Percentiles rank a stretch among this genome's conserved stretches.
Evolutionary conservation across 1,139 yeast species (phyloP).

Genomic region (Tardiomyces depauwii): DNA sequence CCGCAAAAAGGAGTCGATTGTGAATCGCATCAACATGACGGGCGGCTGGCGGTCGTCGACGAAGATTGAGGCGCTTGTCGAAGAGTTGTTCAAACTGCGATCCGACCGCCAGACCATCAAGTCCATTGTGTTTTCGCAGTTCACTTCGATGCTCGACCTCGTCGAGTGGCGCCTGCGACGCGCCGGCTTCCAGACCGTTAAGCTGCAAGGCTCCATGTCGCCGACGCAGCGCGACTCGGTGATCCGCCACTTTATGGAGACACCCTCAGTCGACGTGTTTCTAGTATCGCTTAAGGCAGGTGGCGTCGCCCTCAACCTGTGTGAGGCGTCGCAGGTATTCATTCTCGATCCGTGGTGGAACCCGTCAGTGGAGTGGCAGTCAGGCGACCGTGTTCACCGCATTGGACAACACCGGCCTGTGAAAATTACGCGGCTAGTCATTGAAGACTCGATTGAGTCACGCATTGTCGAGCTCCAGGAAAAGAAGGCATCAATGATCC

Average conservation of each 20-base stretch:
- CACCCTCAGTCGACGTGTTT: conserved; percentile 84
- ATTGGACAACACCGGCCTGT: conserved; percentile 95
- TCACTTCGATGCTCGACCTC: conserved; percentile 90
- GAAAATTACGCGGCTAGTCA: conserved; percentile 82
- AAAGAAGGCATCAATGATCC: conserved; percentile 95
- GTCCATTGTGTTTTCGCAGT: conserved; percentile 92
- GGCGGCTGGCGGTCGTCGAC: conserved; percentile 92
- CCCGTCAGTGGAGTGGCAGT: conserved; percentile 96
- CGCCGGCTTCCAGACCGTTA: conserved; percentile 91
- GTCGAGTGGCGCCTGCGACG: conserved; percentile 91
- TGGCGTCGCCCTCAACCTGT: conserved; percentile 90
- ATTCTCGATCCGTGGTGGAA: conserved; percentile 99
- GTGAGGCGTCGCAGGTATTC: conserved; percentile 95
- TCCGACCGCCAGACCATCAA: conserved; percentile 84
- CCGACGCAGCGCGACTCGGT: conserved; percentile 91
- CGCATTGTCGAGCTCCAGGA: conserved; percentile 92
- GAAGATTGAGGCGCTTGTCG: conserved; percentile 90
- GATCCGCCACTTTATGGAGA: conserved; percentile 83
- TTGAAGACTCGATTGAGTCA: conserved; percentile 93
- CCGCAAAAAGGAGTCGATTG: conserved; percentile 67
- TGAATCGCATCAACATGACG: conserved; percentile 74
- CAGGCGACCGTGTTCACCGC: conserved; percentile 96
- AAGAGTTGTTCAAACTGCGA: conserved; percentile 76
- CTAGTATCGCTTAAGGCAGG: conserved; percentile 94
- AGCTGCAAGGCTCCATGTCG: conserved; percentile 92